Evolutionary conservation across 345 rosid genomes (phyloP).

Genomic region (Firmiana major): DNA sequence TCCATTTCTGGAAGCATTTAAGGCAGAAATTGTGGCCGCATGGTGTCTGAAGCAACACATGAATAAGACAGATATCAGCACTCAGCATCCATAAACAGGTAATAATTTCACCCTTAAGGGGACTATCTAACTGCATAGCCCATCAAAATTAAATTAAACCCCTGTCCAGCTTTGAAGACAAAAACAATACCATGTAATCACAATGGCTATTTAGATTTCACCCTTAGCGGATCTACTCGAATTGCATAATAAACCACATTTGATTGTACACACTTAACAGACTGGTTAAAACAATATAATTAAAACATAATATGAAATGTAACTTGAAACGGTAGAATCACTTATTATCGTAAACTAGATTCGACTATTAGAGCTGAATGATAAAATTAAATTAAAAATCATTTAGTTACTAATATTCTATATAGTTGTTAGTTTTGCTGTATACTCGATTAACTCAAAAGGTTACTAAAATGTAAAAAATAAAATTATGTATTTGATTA

Average conservation of each 20-base stretch:
- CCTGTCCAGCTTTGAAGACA: neutral
- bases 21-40: slow-evolving; percentile 74
- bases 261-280: neutral
- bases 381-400: too few relatives aligned
- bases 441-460: neutral
- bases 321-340: too few relatives aligned
- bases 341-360: neutral
- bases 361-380: neutral
- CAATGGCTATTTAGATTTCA: neutral
- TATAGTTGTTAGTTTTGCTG: neutral
- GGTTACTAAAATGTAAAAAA: too few relatives aligned
- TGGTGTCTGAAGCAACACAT: slow-evolving; percentile 50
- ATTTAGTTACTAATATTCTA: neutral
- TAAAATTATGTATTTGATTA: too few relatives aligned
- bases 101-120: neutral
- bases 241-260: neutral
- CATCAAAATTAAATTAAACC: slow-evolving; percentile 4
- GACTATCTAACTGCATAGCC: slow-evolving; percentile 7
- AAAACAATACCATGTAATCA: neutral
- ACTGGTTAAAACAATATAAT: neutral
- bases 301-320: neutral
- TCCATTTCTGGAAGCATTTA: slow-evolving; percentile 64
- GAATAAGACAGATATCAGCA: slow-evolving; percentile 8
- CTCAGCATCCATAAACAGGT: neutral
- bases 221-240: neutral